Evolutionary conservation across 2,329 filamentous ascomycete genomes (phyloP), one percentile per base, ranked within the genome.

Genomic region (Arthrinium puccinioides): DNA sequence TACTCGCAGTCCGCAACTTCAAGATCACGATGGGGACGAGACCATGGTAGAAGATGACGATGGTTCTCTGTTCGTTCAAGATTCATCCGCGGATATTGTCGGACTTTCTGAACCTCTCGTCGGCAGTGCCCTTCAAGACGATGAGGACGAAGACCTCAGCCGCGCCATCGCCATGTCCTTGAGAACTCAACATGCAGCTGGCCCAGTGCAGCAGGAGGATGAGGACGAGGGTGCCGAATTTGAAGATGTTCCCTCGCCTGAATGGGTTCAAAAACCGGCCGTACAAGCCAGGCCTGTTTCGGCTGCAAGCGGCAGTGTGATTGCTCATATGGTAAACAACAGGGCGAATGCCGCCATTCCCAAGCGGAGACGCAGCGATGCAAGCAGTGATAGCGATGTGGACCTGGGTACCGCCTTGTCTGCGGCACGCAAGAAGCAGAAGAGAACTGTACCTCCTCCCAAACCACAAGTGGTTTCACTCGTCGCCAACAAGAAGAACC

Each of bases 121-220:
- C 15, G 35, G 38, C 9, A 48, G 53, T 15, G 48, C 53, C n/a
- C 32, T 71, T 36, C 58, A 66, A 31, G 48, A 61, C 33, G 55
- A 62, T 20, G 60, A 68, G 36, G 64, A 72, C 27, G 71, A 77
- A 30, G 87, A 95, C 36, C 67, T 97, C 6, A 79, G 79, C 41
- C 74, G 72, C 43, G 89, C 90, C 10, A 95, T 97, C 52, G 84
- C 84, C 2, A 70, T 97, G 60, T 97, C 90, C 5, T 63, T 97
- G 25, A 74, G 82, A 47, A 81, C 68, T n/a, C 72, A 81, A 32
- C 68, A 79, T 42, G 13, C 20, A 13, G 3, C 9, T 20, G 11
- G 11, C 9, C 46, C 55, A 52, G 11, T 43, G 51, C 23, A 50
- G 54, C 56, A 61, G 8, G 63, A 68, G 3, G 58, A 64, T 5